Evolutionary conservation across 345 rosid species (phyloP).

Genomic region (Gossypium arboreum): DNA sequence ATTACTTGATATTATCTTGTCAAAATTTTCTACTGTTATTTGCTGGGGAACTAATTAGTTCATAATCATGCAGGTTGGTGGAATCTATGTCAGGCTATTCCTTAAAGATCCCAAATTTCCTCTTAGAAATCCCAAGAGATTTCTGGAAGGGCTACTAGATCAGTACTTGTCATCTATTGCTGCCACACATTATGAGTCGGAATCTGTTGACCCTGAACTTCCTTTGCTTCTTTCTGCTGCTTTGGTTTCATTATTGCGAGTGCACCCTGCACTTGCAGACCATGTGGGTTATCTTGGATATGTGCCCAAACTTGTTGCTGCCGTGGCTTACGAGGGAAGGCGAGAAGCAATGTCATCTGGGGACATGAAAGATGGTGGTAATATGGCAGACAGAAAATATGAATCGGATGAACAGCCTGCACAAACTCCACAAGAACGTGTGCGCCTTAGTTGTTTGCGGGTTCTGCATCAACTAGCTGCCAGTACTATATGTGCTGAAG

Average conservation of each 20-base stretch:
- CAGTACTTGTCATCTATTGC: slow-evolving; percentile 93
- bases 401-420: slow-evolving; percentile 59
- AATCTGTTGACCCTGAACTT: slow-evolving; percentile 84
- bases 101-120: slow-evolving; percentile 98
- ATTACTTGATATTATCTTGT: slow-evolving; percentile 14
- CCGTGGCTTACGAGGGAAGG: slow-evolving; percentile 93
- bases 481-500: slow-evolving; percentile 95
- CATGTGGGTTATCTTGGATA: slow-evolving; percentile 98
- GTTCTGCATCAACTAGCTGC: slow-evolving; percentile 98
- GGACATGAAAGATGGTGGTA: slow-evolving; percentile 50
- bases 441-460: slow-evolving; percentile 97
- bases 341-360: slow-evolving; percentile 86
- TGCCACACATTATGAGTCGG: slow-evolving; percentile 79
- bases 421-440: slow-evolving; percentile 94
- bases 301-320: slow-evolving; percentile 96
- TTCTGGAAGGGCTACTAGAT: slow-evolving; percentile 95
- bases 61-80: slow-evolving; percentile 70
- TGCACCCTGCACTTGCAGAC: slow-evolving; percentile 96
- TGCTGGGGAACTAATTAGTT: slow-evolving; percentile 18
- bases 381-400: slow-evolving; percentile 34
- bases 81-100: slow-evolving; percentile 91
- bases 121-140: slow-evolving; percentile 90
- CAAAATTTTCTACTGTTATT: neutral
- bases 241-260: slow-evolving; percentile 93
- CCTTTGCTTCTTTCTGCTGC: slow-evolving; percentile 98